Evolutionary conservation across 1,139 yeast genomes (phyloP).

Genomic region (Yamadazyma membranifaciens): DNA sequence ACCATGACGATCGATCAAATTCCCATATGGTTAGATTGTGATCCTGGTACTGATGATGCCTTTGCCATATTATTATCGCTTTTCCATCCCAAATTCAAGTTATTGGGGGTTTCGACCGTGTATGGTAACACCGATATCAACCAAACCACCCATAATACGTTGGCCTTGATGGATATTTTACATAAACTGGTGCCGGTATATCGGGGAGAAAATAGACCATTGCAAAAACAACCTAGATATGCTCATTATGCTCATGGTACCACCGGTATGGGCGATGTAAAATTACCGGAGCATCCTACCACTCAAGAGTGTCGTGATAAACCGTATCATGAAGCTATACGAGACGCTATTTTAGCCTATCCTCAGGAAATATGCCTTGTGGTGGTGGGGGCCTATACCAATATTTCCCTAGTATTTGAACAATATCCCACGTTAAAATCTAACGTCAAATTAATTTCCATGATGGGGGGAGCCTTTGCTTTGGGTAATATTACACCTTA

Average conservation of each 20-base stretch:
- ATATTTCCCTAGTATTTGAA: conserved; percentile 53
- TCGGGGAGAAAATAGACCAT: conserved; percentile 61
- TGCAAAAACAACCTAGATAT: conserved; percentile 44
- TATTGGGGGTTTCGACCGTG: conserved; percentile 77
- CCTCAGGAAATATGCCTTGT: conserved; percentile 53
- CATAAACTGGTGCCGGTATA: conserved; percentile 60
- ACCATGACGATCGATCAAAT: conserved; percentile 20
- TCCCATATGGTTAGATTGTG: conserved; percentile 90
- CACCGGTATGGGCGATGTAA: conserved; percentile 74
- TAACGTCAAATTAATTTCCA: conserved; percentile 50
- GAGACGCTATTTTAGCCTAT: conserved; percentile 41
- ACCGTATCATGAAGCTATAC: conserved; percentile 57
- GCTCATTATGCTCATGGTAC: conserved; percentile 74
- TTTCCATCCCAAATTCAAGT: conserved; percentile 55
- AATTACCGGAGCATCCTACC: conserved; percentile 51
- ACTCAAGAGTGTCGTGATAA: conserved; percentile 28
- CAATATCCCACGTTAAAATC: conserved; percentile 50
- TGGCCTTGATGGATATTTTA: conserved; percentile 62
- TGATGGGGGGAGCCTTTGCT: conserved; percentile 77
- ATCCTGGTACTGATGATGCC: conserved; percentile 91
- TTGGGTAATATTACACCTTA: conserved; percentile 45
- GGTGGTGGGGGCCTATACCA: conserved; percentile 76
- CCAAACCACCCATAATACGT: conserved; percentile 68
- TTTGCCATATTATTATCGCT: conserved; percentile 68
- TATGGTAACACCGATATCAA: conserved; percentile 75